phyloP scores from a whole-genome alignment of 169 alveolate species.

The Plasmodium reichenowi region DNA sequence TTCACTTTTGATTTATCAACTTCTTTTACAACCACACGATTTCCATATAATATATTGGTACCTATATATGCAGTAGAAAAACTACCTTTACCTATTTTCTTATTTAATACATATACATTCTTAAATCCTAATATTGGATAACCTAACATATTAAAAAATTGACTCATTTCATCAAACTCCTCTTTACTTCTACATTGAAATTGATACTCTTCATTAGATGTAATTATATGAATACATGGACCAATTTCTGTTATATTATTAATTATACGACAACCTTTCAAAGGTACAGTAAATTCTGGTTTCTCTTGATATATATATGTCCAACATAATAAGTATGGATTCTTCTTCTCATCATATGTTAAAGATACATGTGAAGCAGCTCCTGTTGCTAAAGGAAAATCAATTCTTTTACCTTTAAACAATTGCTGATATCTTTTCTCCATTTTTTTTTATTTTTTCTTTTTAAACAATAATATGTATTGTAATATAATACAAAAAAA shows the following conservation, averaged over 20 bases:
- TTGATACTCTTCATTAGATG: slow-evolving; percentile 72
- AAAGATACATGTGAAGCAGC: slow-evolving; percentile 76
- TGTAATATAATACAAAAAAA: background rate
- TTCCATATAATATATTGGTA: slow-evolving; percentile 79
- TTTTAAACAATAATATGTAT: background rate
- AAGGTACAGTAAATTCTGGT: slow-evolving; percentile 73
- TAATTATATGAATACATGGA: slow-evolving; percentile 73
- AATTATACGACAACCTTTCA: slow-evolving; percentile 75
- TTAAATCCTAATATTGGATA: slow-evolving; percentile 74
- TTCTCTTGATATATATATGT: slow-evolving; percentile 62
- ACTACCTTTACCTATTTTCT: slow-evolving; percentile 82
- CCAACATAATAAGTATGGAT: slow-evolving; percentile 71
- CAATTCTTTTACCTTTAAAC: slow-evolving; percentile 72
- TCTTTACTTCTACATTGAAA: slow-evolving; percentile 75
- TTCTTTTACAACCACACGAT: slow-evolving; percentile 81
- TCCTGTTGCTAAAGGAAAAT: slow-evolving; percentile 75
- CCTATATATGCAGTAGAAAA: slow-evolving; percentile 83
- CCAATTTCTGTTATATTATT: slow-evolving; percentile 74
- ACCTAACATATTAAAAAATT: slow-evolving; percentile 69
- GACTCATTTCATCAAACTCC: slow-evolving; percentile 74
- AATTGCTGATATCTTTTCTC: slow-evolving; percentile 69
- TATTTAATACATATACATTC: slow-evolving; percentile 73
- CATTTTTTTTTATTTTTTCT: slow-evolving; percentile 7
- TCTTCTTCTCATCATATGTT: slow-evolving; percentile 75
- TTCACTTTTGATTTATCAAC: slow-evolving; percentile 83